These are phyloP conservation scores for Curvularia spicifera DNA, from an alignment of 2,329 filamentous ascomycete species.

Conservation along the genomic window DNA sequence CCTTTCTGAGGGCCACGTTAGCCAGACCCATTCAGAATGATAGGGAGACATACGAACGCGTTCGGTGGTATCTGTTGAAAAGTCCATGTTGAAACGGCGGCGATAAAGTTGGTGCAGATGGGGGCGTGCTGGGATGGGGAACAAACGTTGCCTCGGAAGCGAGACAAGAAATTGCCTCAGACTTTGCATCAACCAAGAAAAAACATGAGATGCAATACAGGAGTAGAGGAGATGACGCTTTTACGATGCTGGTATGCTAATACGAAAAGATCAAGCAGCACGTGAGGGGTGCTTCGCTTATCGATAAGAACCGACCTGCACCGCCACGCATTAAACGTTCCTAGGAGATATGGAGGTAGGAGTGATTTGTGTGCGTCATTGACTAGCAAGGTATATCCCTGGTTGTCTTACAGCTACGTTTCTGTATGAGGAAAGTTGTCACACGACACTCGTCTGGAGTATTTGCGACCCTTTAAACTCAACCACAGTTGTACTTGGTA, in stretches of 20 bases:
- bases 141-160: neutral
- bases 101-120: neutral
- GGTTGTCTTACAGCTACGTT: too few species aligned
- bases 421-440: neutral
- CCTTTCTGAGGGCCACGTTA: constrained; percentile 29
- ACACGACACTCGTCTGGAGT: neutral
- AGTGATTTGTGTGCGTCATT: neutral
- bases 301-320: constrained; percentile 14
- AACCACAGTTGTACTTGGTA: too few species aligned
- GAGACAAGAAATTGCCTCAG: constrained; percentile 5
- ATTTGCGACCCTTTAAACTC: neutral
- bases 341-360: neutral
- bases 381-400: neutral
- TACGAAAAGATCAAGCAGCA: constrained; percentile 7
- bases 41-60: constrained; percentile 44
- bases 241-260: neutral
- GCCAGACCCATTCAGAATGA: constrained; percentile 26
- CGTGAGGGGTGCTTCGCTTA: constrained; percentile 11
- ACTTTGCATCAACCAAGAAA: constrained; percentile 8
- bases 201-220: neutral
- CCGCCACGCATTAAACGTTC: neutral
- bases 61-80: constrained; percentile 33
- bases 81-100: constrained; percentile 25
- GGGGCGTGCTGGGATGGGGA: neutral
- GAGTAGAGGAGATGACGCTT: neutral